phyloP scores from a whole-genome alignment of 2,329 filamentous ascomycete genomes.

The Pezicula rhizophila region DNA sequence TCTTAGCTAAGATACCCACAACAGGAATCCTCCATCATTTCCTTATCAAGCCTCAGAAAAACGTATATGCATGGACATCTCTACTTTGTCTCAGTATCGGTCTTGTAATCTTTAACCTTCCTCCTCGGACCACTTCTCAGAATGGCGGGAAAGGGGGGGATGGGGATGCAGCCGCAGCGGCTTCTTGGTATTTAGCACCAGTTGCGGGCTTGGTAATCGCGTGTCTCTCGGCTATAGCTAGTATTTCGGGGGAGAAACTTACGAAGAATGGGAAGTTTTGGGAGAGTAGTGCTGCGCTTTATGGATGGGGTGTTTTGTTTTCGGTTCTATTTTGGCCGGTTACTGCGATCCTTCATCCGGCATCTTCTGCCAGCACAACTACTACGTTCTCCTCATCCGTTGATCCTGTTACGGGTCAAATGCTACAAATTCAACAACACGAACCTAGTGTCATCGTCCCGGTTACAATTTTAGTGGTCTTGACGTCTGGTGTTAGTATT shows the following conservation, averaged over 20 bases:
- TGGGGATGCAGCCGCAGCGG: background rate
- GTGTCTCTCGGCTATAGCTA: conserved; percentile 14
- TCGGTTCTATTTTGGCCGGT: conserved; percentile 2
- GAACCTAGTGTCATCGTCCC: background rate
- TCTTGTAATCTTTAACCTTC: conserved; percentile 15
- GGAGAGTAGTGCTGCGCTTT: conserved; percentile 15
- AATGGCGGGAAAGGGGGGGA: too few relatives aligned
- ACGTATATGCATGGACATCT: conserved; percentile 13
- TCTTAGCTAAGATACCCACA: conserved; percentile 16
- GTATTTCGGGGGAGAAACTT: conserved; percentile 14
- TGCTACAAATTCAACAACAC: background rate
- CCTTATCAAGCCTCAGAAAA: conserved; percentile 14
- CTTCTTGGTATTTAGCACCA: conserved; percentile 15
- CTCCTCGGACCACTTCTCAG: background rate
- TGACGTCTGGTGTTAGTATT: conserved; percentile 8
- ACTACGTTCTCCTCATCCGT: too few relatives aligned
- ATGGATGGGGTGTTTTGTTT: conserved; percentile 16
- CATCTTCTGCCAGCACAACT: background rate
- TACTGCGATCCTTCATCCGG: background rate
- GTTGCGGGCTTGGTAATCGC: conserved; percentile 15
- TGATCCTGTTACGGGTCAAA: too few relatives aligned
- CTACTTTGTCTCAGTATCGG: conserved; percentile 14
- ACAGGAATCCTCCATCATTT: conserved; percentile 18
- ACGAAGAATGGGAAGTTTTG: conserved; percentile 19
- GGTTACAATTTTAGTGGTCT: background rate